A percentile compares a stretch with the other conserved stretches of the same genome.
Conservation (phyloP, 2,329 filamentous ascomycete species). For the Tolypocladium amazonense region DNA sequence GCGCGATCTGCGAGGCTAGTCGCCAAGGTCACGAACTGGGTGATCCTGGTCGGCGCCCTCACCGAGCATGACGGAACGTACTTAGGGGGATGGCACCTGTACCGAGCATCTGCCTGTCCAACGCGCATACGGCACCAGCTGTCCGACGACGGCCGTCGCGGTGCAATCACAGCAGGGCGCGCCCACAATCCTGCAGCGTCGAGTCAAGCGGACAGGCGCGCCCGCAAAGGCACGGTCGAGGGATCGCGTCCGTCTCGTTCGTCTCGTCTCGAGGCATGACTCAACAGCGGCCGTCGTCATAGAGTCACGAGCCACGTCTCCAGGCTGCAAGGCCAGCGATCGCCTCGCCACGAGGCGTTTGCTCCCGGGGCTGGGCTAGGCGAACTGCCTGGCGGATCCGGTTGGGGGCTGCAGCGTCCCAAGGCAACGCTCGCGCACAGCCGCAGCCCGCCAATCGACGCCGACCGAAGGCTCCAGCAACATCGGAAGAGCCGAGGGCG, state of each 20-base stretch:
- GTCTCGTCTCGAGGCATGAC: background rate
- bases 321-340: background rate
- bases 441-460: background rate
- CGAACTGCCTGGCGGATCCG: slow-evolving; percentile 1
- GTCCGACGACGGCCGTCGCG: background rate
- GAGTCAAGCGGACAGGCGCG: background rate
- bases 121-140: background rate
- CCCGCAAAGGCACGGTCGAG: background rate
- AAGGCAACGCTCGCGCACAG: background rate
- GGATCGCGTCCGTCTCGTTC: background rate
- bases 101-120: background rate
- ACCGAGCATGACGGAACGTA: background rate
- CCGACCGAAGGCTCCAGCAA: background rate
- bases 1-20: background rate
- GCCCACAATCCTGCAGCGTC: background rate
- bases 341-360: background rate
- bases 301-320: background rate
- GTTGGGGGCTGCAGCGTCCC: background rate
- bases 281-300: background rate
- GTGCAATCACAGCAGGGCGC: background rate
- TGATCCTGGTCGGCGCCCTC: background rate
- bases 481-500: background rate
- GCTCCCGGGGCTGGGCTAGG: background rate
- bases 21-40: background rate
- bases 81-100: background rate